Evolutionary conservation across 2,329 filamentous ascomycete species (phyloP), one percentile per base, ranked within the genome.

Genomic region (Clonostachys sp.): DNA sequence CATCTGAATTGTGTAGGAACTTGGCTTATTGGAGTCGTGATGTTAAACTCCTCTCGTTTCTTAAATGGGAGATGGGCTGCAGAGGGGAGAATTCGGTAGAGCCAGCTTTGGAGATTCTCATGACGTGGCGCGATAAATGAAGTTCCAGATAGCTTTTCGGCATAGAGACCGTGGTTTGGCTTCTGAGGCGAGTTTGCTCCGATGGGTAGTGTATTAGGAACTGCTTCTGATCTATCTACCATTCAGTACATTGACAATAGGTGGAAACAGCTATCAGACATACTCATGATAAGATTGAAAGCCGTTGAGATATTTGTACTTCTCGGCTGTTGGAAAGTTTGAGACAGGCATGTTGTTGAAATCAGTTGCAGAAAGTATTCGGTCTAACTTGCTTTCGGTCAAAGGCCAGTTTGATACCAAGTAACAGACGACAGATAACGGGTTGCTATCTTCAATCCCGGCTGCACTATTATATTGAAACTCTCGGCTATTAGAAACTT

Each of bases 111-210:
- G 58, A 81, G 80, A 65, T 87, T 89, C 48, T 85, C 78, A 60
- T 80, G 73, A 33, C 86, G 73, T 0, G 85, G 84, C 2, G 84
- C 82, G 5, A 84, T 88, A 61, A 89, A 89, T 24, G 86, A 74
- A 2, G 83, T 87, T 8, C 85, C 86, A 0, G 84, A 87, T 41
- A 89, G 75, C 70, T 87, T 87, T 69, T 95, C 90, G 30, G 89
- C 83, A 68, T 94, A 94, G 33, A 95, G 81, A 1, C 89, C 89
- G 54, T 83, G 81, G 0, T 87, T 78, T 0, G 84, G 84, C 61
- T 90, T 89, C 63, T 95, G 89, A 0, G 90, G 90, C 4, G 87
- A 89, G 72, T 95, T 95, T 40, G 84, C 79, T 44, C 79, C 89
- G 49, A 89, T 61, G 9, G 90, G 89, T 5, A 92, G 74, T 6